Base-by-base conservation (phyloP, 768 basidiomycete genomes). In the Lactarius sp. region DNA sequence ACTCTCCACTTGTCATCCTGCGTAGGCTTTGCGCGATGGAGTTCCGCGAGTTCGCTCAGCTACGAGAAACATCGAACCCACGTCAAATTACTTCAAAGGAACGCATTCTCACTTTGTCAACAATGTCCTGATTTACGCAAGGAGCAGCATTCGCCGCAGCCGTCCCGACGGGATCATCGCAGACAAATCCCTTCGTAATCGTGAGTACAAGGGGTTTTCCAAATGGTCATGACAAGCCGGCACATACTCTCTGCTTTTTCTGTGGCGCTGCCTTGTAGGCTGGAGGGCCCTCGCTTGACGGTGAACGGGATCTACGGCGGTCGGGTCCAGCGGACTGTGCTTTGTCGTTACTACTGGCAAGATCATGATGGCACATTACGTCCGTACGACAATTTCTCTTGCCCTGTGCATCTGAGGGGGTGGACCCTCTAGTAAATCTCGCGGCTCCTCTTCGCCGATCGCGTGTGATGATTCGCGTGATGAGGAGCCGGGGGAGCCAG, bases 1-100 rank as follows among this genome's bases (percentile, higher is more conserved):
- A 78, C 86, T 18, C 87, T 80, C 88, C 89, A 93, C 20, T 76
- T 77, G 68, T 91, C 83, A 13, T 87, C 85, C 18, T 82, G 77
- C 0, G 80, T 77, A 0, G 76, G 71, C 70, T 86, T 88, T 4
- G 81, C 79, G 59, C 81, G 78, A 70, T 93, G 87, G 3, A 92
- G 75, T 13, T 80, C 74, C 75, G 78, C 81, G 6, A 93, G 80
- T 70, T 89, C 85, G 66, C 82, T 75, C 13, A 93, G 76, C 90
- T 92, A 69, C 33, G 52, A 22, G 14, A 31, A 36, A 60, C 33
- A 64, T 53, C 39, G 33, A 54, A 49, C 18, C 31, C 33, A 37
- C 6, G 5, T 51, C 41, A 14, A 49, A 49, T 16, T 20, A 36
- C 12, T 41, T 16, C 27, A 31, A 13, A 13, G 36, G 46, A 18